phyloP scores from a whole-genome alignment of 805 yeast genomes.

The Ogataea salicorniae region DNA sequence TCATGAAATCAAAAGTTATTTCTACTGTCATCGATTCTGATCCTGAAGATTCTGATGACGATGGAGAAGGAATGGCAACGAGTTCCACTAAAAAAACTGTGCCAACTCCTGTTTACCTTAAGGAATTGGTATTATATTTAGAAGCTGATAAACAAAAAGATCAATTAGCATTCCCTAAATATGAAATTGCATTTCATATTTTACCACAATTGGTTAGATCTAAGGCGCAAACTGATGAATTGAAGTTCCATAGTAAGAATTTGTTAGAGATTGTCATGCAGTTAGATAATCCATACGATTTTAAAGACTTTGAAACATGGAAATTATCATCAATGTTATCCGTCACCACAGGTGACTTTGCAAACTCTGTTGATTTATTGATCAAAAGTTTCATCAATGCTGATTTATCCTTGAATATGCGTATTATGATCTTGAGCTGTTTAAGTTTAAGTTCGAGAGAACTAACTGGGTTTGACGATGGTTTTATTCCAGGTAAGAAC shows the following conservation, averaged over 20 bases:
- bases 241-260: conserved; percentile 50
- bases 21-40: conserved; percentile 24
- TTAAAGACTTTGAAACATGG: conserved; percentile 56
- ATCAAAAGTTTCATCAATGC: conserved; percentile 52
- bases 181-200: conserved; percentile 39
- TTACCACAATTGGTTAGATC: conserved; percentile 62
- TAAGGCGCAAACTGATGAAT: conserved; percentile 61
- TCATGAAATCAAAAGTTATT: not conserved
- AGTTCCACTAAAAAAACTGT: conserved; percentile 32
- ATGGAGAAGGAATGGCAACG: conserved; percentile 39
- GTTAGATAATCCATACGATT: conserved; percentile 51
- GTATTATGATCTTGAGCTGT: conserved; percentile 64
- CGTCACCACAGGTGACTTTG: conserved; percentile 46
- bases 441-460: conserved; percentile 71
- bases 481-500: conserved; percentile 35
- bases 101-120: conserved; percentile 59
- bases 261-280: conserved; percentile 49
- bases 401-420: conserved; percentile 76
- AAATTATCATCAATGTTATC: conserved; percentile 63
- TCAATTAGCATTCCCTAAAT: conserved; percentile 45
- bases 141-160: conserved; percentile 39
- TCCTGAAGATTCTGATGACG: conserved; percentile 46
- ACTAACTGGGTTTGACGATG: conserved; percentile 57
- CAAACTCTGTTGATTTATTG: conserved; percentile 39
- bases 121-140: conserved; percentile 61